Conservation (phyloP, 164 flowering plant species). For the Annona squamosa region DNA sequence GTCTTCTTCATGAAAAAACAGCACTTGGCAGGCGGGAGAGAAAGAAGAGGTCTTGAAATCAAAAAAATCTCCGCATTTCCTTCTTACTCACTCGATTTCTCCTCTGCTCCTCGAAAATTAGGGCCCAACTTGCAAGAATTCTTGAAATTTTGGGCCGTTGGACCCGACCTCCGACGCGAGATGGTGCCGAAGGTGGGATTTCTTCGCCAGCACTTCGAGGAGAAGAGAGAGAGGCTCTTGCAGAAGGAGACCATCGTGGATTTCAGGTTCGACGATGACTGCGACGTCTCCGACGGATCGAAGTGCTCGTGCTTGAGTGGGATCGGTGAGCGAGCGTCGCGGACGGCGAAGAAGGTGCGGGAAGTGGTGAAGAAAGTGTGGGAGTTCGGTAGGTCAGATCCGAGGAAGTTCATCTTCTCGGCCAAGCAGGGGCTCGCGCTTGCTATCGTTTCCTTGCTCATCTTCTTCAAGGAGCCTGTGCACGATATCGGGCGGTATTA, state of each 20-base stretch:
- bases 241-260: constrained; percentile 23
- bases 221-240: constrained; percentile 27
- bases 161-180: background rate
- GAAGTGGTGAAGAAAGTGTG: constrained; percentile 27
- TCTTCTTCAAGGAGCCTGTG: constrained; percentile 59
- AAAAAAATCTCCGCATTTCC: too few species aligned
- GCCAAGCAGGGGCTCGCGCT: constrained; percentile 70
- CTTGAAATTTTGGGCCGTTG: too few species aligned
- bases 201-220: constrained; percentile 20
- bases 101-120: too few species aligned
- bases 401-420: constrained; percentile 53
- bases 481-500: constrained; percentile 40
- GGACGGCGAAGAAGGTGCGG: constrained; percentile 5
- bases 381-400: constrained; percentile 60
- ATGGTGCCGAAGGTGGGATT: constrained; percentile 21
- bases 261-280: constrained; percentile 17
- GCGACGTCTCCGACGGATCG: background rate
- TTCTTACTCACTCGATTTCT: too few species aligned
- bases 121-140: too few species aligned
- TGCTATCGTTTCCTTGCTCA: constrained; percentile 48
- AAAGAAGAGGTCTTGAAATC: too few species aligned
- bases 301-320: constrained; percentile 16
- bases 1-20: too few species aligned
- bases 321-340: constrained; percentile 14
- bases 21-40: too few species aligned